A percentile compares a stretch with the other conserved stretches of the same genome.
phyloP scores from a whole-genome alignment of 2,329 filamentous ascomycete genomes.

The Rhynchosporium secalis region DNA sequence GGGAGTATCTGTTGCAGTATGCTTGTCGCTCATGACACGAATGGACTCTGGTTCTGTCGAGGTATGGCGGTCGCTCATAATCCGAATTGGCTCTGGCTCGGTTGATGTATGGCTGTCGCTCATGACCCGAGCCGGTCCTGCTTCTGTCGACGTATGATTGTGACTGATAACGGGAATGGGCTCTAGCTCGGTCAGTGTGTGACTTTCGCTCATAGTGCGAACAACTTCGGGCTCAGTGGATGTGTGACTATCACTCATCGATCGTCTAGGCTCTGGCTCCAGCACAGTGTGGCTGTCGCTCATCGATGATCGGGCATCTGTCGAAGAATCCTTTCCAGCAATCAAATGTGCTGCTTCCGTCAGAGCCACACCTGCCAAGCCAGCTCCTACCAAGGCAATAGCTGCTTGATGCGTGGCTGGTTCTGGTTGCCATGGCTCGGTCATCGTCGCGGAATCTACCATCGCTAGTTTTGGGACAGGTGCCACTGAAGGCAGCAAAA shows the following conservation, averaged over 20 bases:
- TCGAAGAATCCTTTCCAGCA: not conserved
- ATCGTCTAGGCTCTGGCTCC: slow-evolving; percentile 10
- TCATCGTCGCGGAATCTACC: slow-evolving; percentile 63
- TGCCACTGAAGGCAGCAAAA: slow-evolving; percentile 52
- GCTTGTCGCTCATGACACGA: slow-evolving; percentile 23
- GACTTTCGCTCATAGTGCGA: slow-evolving; percentile 22
- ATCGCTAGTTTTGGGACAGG: slow-evolving; percentile 52
- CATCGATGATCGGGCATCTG: not conserved
- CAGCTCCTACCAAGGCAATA: slow-evolving; percentile 27
- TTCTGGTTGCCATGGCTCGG: slow-evolving; percentile 53
- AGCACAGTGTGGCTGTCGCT: no score
- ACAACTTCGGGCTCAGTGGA: slow-evolving; percentile 24
- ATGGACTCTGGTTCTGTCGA: slow-evolving; percentile 26
- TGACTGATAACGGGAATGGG: slow-evolving; percentile 18
- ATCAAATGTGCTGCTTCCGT: slow-evolving; percentile 7
- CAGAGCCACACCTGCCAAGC: slow-evolving; percentile 25
- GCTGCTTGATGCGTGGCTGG: slow-evolving; percentile 29
- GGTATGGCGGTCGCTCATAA: slow-evolving; percentile 22
- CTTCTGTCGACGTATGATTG: slow-evolving; percentile 23
- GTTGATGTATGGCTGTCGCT: slow-evolving; percentile 27
- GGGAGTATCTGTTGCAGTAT: slow-evolving; percentile 29
- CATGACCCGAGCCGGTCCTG: slow-evolving; percentile 23
- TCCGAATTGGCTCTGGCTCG: slow-evolving; percentile 20
- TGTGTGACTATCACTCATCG: slow-evolving; percentile 22
- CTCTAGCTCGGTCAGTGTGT: slow-evolving; percentile 25